Conservation (phyloP, 768 basidiomycete species). For the Kwoniella sp. region DNA sequence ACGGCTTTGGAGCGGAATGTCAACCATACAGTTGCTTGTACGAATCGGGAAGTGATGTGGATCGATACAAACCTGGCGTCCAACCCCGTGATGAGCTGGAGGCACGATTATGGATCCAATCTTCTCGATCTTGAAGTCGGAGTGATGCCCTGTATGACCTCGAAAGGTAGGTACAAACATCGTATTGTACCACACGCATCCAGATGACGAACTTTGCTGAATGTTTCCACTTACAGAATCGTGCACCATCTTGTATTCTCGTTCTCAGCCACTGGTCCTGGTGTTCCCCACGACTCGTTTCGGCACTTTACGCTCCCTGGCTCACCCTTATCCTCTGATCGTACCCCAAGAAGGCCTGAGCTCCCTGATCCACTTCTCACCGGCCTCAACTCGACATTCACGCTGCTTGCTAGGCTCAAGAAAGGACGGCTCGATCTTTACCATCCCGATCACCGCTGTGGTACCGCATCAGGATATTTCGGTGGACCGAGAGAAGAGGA, state of each 20-base stretch:
- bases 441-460: constrained; percentile 3
- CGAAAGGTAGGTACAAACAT: constrained; percentile 11
- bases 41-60: constrained; percentile 41
- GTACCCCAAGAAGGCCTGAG: constrained; percentile 2
- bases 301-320: constrained; percentile 17
- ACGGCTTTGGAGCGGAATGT: constrained; percentile 22
- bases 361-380: constrained; percentile 12
- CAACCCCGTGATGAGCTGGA: constrained; percentile 32
- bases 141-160: constrained; percentile 7
- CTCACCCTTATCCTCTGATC: constrained; percentile 14
- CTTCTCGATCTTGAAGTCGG: constrained; percentile 25
- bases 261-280: constrained; percentile 19
- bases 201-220: not conserved
- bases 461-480: not conserved
- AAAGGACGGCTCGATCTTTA: constrained; percentile 11
- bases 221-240: constrained; percentile 15
- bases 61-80: constrained; percentile 29
- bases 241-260: constrained; percentile 32
- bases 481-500: not conserved
- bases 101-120: constrained; percentile 30
- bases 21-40: constrained; percentile 22
- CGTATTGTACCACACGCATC: not conserved
- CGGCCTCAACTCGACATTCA: constrained; percentile 3
- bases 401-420: constrained; percentile 7
- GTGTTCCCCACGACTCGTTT: constrained; percentile 23